These are phyloP conservation scores for Ajuga chamaepitys DNA, from an alignment of 257 asterid genomes.

Conservation along the genomic window DNA sequence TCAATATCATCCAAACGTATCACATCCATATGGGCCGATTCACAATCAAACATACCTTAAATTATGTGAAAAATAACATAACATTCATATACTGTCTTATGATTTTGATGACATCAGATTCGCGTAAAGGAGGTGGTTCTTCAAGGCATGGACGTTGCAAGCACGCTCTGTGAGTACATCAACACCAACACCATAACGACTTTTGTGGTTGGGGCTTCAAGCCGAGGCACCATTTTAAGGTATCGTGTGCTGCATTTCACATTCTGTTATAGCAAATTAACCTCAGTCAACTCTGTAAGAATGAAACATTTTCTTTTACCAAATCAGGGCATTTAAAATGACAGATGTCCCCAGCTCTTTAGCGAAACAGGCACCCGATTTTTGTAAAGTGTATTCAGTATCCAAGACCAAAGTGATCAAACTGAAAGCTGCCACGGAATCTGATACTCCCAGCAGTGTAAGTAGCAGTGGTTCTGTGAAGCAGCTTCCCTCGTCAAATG, in stretches of 20 bases:
- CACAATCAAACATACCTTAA: no score
- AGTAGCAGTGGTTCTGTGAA: constrained; percentile 15
- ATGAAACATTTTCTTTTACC: neutral
- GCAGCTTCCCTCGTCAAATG: constrained; percentile 4
- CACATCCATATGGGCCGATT: no score
- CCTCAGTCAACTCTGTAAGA: neutral
- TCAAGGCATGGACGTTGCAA: constrained; percentile 46
- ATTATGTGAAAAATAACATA: no score
- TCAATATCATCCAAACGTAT: no score
- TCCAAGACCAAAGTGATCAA: constrained; percentile 41
- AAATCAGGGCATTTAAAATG: constrained; percentile 60
- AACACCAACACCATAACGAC: constrained; percentile 27
- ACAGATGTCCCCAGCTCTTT: constrained; percentile 47
- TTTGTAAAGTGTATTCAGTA: constrained; percentile 52
- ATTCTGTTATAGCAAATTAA: neutral
- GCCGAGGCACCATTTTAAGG: constrained; percentile 58
- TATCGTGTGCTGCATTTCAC: constrained; percentile 8
- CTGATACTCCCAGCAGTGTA: constrained; percentile 31
- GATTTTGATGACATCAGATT: constrained; percentile 32
- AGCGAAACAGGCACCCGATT: constrained; percentile 51
- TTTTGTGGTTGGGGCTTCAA: constrained; percentile 68
- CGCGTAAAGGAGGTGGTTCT: constrained; percentile 64
- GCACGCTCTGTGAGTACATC: constrained; percentile 43
- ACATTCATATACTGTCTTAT: neutral
- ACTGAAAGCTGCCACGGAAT: constrained; percentile 37